Evolutionary conservation across 176 grass and related monocot genomes (phyloP), one percentile per base, ranked within the genome.

Genomic region (Cymbopogon citratus): DNA sequence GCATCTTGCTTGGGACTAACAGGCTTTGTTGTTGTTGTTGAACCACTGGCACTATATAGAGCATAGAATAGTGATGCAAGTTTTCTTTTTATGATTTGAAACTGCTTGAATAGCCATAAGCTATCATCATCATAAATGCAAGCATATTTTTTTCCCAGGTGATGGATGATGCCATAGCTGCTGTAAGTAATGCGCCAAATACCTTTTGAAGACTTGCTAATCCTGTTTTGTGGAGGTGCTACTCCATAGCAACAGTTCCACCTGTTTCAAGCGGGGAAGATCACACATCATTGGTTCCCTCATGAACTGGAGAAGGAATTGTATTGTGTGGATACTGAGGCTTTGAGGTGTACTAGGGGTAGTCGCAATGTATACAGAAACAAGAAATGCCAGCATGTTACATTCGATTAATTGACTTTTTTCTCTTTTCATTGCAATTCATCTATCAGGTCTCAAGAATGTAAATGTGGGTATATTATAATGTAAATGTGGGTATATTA

Each of bases 101-200:
- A 28, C 6, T 79, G 1, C 14, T 23, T 72, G 23, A 54, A 52
- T 9, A 54, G 4, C 40, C 4, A 27, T 46, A 76, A 4, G n/a
- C 52, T 63, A 13, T 27, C 49, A 21, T 27, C 49, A 21, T 18
- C 5, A 2, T 52, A 51, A 84, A 24, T 52, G 15, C 51, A 33
- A 33, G 33, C 31, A 18, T 31, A 1, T 13, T 25, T 21, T n/a
- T 7, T 84, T 69, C 81, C 57, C 87, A 89, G 87, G 87, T 28
- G 87, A 85, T 44, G 83, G 71, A 52, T 89, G 72, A 89, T 3
- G 19, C 11, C 11, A 1, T 5, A 28, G 8, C 57, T 38, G 49
- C 29, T 89, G 87, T 89, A 89, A 81, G 63, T 85, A 85, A 51
- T 65, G 77, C 70, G 63, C 82, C 71, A 77, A 81, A 81, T 89